Conservation (phyloP, 2,329 filamentous ascomycete genomes). For the Pseudogymnoascus sp. region DNA sequence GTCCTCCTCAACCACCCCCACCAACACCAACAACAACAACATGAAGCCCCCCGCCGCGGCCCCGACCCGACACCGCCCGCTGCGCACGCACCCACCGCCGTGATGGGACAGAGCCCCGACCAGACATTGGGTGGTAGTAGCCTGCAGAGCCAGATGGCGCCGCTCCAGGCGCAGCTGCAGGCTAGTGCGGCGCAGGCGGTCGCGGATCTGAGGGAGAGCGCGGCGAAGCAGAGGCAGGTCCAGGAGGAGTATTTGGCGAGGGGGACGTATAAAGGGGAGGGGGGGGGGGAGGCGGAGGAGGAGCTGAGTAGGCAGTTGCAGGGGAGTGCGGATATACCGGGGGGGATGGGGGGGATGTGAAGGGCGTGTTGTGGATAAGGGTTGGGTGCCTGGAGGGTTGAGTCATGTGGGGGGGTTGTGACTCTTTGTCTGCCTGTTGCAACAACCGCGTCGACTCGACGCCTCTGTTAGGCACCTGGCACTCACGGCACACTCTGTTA, state of each 20-base stretch:
- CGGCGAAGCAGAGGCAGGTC: not conserved
- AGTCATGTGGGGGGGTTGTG: not conserved
- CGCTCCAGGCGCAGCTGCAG: conserved; percentile 30
- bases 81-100: conserved; percentile 18
- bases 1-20: conserved; percentile 42
- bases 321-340: conserved; percentile 6
- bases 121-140: not conserved
- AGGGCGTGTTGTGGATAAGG: not conserved
- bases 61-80: conserved; percentile 18
- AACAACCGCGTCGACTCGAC: not conserved
- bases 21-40: conserved; percentile 24
- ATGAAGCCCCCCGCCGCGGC: conserved; percentile 20
- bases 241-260: not conserved
- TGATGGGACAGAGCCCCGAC: not conserved
- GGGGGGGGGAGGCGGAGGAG: conserved; percentile 35
- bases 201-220: conserved; percentile 18
- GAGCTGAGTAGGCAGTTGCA: conserved; percentile 48
- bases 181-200: conserved; percentile 29
- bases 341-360: not conserved
- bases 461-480: not conserved
- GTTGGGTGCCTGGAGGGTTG: not conserved
- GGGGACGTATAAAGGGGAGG: conserved; percentile 18
- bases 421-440: not conserved
- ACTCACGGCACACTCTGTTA: not conserved
- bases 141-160: conserved; percentile 20